phyloP scores from a whole-genome alignment of 495 filamentous ascomycete species.

The Penicillium dipodomyicola region DNA sequence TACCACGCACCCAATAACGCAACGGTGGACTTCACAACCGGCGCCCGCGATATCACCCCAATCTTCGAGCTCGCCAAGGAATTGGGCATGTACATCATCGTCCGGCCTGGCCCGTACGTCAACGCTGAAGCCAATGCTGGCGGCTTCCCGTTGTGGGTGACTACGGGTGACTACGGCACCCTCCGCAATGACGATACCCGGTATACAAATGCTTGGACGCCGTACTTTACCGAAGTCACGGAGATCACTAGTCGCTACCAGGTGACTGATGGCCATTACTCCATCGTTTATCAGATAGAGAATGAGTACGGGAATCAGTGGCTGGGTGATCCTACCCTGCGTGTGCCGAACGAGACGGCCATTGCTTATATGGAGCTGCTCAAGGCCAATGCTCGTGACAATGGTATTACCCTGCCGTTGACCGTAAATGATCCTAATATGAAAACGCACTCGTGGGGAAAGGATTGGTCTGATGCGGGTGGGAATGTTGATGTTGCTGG shows the following conservation, averaged over 20 bases:
- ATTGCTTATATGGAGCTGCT: slow-evolving; percentile 58
- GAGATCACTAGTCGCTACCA: slow-evolving; percentile 51
- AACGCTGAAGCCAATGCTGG: slow-evolving; percentile 55
- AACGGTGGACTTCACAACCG: slow-evolving; percentile 55
- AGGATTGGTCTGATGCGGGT: slow-evolving; percentile 49
- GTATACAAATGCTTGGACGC: slow-evolving; percentile 50
- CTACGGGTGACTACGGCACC: slow-evolving; percentile 58
- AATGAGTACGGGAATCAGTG: slow-evolving; percentile 63
- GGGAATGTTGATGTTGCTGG: slow-evolving; percentile 59
- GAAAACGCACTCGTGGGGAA: slow-evolving; percentile 52
- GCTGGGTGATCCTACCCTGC: slow-evolving; percentile 35
- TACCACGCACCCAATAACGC: slow-evolving; percentile 53
- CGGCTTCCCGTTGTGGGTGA: slow-evolving; percentile 60
- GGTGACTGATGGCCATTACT: slow-evolving; percentile 56
- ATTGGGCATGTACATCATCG: slow-evolving; percentile 39
- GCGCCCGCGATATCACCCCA: slow-evolving; percentile 51
- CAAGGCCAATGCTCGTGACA: slow-evolving; percentile 45
- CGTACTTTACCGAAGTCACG: slow-evolving; percentile 51
- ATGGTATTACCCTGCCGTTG: slow-evolving; percentile 54
- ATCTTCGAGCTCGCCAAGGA: slow-evolving; percentile 57
- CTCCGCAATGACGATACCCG: slow-evolving; percentile 57
- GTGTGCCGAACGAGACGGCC: slow-evolving; percentile 47
- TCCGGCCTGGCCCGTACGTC: slow-evolving; percentile 44
- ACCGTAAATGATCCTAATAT: slow-evolving; percentile 56
- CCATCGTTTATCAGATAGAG: slow-evolving; percentile 57